Evolutionary conservation across 164 flowering plant genomes (phyloP).

Genomic region (Nymphaea colorata): DNA sequence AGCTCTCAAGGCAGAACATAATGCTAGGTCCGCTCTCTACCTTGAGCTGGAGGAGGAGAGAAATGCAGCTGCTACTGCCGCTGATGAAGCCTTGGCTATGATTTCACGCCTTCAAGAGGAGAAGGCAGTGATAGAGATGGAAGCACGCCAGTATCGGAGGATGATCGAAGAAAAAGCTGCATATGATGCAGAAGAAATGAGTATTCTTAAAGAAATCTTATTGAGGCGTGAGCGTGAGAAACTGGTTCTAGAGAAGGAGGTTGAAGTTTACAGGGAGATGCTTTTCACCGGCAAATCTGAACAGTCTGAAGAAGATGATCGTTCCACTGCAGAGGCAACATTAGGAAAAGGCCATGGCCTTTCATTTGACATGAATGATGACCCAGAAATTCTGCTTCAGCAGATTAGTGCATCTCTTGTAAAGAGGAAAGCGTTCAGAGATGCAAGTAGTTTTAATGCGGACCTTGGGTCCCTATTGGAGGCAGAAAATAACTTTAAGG

Average conservation of each 20-base stretch:
- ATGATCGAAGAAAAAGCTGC: slow-evolving; percentile 73
- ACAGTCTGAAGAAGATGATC: slow-evolving; percentile 21
- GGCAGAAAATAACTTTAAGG: background rate
- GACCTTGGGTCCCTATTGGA: background rate
- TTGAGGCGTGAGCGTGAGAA: slow-evolving; percentile 75
- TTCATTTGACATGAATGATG: slow-evolving; percentile 23
- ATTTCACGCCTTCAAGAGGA: slow-evolving; percentile 85
- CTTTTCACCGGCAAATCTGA: slow-evolving; percentile 10
- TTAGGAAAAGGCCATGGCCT: slow-evolving; percentile 6
- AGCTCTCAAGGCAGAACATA: slow-evolving; percentile 57
- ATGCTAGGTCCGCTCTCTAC: slow-evolving; percentile 43
- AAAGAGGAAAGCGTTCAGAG: slow-evolving; percentile 17
- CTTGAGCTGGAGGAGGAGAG: slow-evolving; percentile 87
- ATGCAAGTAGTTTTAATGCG: background rate
- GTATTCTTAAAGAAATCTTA: slow-evolving; percentile 73
- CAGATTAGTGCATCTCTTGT: slow-evolving; percentile 26
- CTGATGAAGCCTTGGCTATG: slow-evolving; percentile 98
- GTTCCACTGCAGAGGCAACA: slow-evolving; percentile 3
- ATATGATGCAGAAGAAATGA: slow-evolving; percentile 90
- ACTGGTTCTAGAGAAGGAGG: slow-evolving; percentile 72
- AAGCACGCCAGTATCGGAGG: slow-evolving; percentile 78
- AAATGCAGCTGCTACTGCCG: slow-evolving; percentile 82
- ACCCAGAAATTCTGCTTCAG: slow-evolving; percentile 32
- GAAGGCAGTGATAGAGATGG: slow-evolving; percentile 83
- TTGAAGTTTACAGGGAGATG: slow-evolving; percentile 56